Percentiles rank a stretch among this genome's conserved stretches.
Evolutionary conservation across 331 rosid genomes (phyloP).

Genomic region (Acacia pycnantha): DNA sequence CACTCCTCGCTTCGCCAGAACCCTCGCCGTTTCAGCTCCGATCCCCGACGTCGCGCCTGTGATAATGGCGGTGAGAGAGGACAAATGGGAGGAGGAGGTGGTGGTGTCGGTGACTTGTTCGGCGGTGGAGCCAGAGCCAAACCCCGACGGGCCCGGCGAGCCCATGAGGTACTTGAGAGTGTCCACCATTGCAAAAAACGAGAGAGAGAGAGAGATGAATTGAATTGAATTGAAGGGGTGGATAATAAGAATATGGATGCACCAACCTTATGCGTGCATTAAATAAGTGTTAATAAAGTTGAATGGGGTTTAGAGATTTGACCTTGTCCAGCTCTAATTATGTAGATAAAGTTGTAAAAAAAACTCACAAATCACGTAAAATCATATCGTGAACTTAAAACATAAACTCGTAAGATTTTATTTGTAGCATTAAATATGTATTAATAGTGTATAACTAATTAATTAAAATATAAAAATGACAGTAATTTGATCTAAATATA

Average conservation of each 20-base stretch:
- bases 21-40: conserved; percentile 90
- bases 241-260: background rate
- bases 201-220: background rate
- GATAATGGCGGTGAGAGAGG: conserved; percentile 74
- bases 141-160: conserved; percentile 68
- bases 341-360: too few relatives aligned
- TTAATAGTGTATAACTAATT: too few relatives aligned
- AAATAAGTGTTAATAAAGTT: background rate
- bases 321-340: background rate
- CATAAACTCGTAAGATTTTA: too few relatives aligned
- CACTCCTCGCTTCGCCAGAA: conserved; percentile 78
- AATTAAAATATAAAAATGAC: too few relatives aligned
- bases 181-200: conserved; percentile 41
- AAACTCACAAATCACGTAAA: too few relatives aligned
- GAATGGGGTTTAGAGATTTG: background rate
- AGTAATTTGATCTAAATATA: too few relatives aligned
- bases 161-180: conserved; percentile 71
- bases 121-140: conserved; percentile 82
- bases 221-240: background rate
- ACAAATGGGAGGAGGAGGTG: conserved; percentile 43
- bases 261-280: background rate
- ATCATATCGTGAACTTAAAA: too few relatives aligned
- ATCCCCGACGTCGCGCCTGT: conserved; percentile 97
- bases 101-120: conserved; percentile 56
- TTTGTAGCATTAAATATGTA: too few relatives aligned